Percentiles rank a stretch among this genome's conserved stretches.
These are phyloP conservation scores for Aureobasidium sp. DNA, from an alignment of 2,329 filamentous ascomycete species.

Conservation along the genomic window DNA sequence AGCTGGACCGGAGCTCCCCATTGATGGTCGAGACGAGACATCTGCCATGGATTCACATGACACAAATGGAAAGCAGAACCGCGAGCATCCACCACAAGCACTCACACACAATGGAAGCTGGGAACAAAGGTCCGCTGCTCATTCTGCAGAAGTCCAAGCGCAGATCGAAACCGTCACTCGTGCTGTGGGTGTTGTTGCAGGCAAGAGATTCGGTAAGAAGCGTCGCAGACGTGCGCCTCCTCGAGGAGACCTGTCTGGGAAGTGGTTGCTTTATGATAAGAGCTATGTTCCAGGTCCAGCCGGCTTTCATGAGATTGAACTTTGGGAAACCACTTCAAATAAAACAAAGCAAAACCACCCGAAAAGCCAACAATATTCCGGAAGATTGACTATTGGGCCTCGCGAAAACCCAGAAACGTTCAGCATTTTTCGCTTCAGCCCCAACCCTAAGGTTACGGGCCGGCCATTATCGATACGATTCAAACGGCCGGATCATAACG, in stretches of 20 bases:
- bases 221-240: neutral
- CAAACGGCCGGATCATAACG: conserved; percentile 35
- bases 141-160: neutral
- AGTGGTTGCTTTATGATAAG: neutral
- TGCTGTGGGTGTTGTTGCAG: neutral
- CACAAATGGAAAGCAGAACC: no score
- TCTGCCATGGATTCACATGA: no score
- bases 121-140: neutral
- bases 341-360: neutral
- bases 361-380: neutral
- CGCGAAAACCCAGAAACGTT: neutral
- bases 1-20: no score
- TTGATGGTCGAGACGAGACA: no score
- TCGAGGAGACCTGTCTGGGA: neutral
- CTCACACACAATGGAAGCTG: no score
- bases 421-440: neutral
- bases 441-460: neutral
- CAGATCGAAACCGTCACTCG: neutral
- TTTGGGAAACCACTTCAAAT: neutral
- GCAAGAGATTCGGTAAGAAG: neutral
- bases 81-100: no score
- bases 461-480: neutral
- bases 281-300: neutral
- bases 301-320: neutral
- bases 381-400: neutral